A percentile compares a stretch with the other conserved stretches of the same genome.
These are phyloP conservation scores for Neofusicoccum umdonicola DNA, from an alignment of 2,329 filamentous ascomycete genomes.

Conservation along the genomic window DNA sequence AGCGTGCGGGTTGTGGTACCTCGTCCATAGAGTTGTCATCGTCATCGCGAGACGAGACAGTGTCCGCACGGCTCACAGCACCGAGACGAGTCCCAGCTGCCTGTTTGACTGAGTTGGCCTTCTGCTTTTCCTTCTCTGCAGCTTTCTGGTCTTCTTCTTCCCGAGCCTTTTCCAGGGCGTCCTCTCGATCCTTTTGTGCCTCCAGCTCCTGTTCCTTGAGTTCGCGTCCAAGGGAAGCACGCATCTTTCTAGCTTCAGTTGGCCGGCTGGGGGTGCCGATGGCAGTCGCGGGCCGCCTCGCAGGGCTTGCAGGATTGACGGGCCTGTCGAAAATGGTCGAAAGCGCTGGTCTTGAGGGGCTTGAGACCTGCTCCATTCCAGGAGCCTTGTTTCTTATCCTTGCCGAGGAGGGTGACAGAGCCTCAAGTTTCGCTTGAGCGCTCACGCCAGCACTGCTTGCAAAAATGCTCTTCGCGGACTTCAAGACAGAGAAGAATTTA, in stretches of 20 bases:
- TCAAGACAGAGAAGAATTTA: constrained; percentile 86
- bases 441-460: constrained; percentile 67
- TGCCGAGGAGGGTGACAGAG: constrained; percentile 33
- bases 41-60: constrained; percentile 27
- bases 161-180: constrained; percentile 64
- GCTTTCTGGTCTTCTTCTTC: constrained; percentile 56
- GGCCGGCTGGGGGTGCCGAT: constrained; percentile 22
- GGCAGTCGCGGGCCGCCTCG: not conserved
- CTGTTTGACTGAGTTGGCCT: constrained; percentile 52
- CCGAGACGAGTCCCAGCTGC: constrained; percentile 34
- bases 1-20: constrained; percentile 58
- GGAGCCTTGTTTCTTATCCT: not conserved
- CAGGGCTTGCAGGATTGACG: constrained; percentile 8
- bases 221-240: constrained; percentile 60
- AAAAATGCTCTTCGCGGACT: constrained; percentile 81
- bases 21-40: constrained; percentile 47
- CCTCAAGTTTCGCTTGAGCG: constrained; percentile 58
- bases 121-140: constrained; percentile 35
- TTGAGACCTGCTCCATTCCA: constrained; percentile 35
- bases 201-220: constrained; percentile 61
- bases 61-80: constrained; percentile 9
- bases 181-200: constrained; percentile 60
- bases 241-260: constrained; percentile 48
- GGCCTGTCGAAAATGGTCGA: constrained; percentile 13
- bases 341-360: constrained; percentile 24